Evolutionary conservation across 2,329 filamentous ascomycete genomes (phyloP), one percentile per base, ranked within the genome.

Genomic region (Botrytis pseudocinerea): DNA sequence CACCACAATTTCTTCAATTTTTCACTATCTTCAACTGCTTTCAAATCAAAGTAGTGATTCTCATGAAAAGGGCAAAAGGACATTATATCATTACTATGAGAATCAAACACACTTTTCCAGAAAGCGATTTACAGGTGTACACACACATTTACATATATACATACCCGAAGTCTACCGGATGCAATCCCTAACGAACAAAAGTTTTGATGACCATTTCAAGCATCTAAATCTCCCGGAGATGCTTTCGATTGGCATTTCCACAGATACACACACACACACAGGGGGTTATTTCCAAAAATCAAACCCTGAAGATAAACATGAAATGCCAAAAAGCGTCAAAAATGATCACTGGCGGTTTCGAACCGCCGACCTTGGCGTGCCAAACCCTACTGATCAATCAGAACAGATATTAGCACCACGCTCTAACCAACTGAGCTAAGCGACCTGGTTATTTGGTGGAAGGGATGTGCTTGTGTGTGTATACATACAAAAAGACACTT

Each of bases 401-500:
- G 38, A 28, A 6, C 4, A 32, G n/a, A 64, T 64, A 65, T 65
- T 65, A 65, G 62, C 62, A 65, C 62, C 62, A 65, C 62, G 62
- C 62, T 65, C 62, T 65, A 65, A 65, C 62, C 62, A 65, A 25
- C 62, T 65, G 62, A 65, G 62, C 62, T 65, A 65, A 48, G 62
- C 62, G 62, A 65, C 62, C 62, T 65, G 6, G 12, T 48, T 48
- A 35, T 65, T 65, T 9, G 20, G 25, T 65, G 18, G 0, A 1
- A 1, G 0, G 0, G 0, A 0, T 0, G 0, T 0, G 1, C 2
- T 7, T 8, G 2, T 32, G 0, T 46, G 2, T 12, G 0, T 32
- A 4, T 64, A 64, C 32, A 14, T 12, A 1, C 0, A 32, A 2
- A 1, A 0, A 0, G 0, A 38, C 7, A 9, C 7, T 25, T 0